Base-by-base conservation (phyloP, 1,284 basidiomycete species). In the Exobasidium rhododendri region DNA sequence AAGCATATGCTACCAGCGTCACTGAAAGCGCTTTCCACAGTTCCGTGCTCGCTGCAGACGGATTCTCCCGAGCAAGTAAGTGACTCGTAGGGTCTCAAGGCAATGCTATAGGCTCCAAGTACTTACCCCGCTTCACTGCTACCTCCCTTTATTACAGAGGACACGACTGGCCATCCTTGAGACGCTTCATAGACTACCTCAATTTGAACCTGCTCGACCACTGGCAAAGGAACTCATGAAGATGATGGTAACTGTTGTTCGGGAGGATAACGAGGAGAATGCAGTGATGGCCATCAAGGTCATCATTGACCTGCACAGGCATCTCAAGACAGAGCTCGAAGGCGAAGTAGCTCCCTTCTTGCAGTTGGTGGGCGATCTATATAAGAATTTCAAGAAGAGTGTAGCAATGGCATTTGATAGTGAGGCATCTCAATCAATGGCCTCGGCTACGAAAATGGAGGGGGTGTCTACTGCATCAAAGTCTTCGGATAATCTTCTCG, bases 231-330 rank as follows among this genome's bases (percentile, higher is more conserved):
- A 85, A 17, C 86, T 97, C 53, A 89, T 91, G 80, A 85, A 70
- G 56, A 79, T 85, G 51, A 83, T 97, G 85, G 85, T 97, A 58
- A 84, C 89, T 68, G 83, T 94, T 46, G 84, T 98, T 46, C 88
- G 89, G 53, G 84, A 87, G 67, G 97, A 99, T 83, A 97, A 96
- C 77, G 96, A 99, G 82, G 96, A 99, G 76, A 96, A 94, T 75
- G 96, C 90, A 1, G 85, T 89, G 31, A 85, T 89, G 2, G 91
- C 89, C 59, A 91, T 94, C 85, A 98, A 98, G 82, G 89, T 89
- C 62, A 86, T 96, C 73, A 88, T 93, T 65, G 96, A 99, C 81
- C 72, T 84, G 61, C 79, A 81, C 68, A 75, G 81, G 35, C 73
- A 76, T 58, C 82, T 80, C 75, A 82, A 82, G 68, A 68, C 67